phyloP scores from a whole-genome alignment of 2,329 filamentous ascomycete species.

The Domatiomyces catenatus region DNA sequence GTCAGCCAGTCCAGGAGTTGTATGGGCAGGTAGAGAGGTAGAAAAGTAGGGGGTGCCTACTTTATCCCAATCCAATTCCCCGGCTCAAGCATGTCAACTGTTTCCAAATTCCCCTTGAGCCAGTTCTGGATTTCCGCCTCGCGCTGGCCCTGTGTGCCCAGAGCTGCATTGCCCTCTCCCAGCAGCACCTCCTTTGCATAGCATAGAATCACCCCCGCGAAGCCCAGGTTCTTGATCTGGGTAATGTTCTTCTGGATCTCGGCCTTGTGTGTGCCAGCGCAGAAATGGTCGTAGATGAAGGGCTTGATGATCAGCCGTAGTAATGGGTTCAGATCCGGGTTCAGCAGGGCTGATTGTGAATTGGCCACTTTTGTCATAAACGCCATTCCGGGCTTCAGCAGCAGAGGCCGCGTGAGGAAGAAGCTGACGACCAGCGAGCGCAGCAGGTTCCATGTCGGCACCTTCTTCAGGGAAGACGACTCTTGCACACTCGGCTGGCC shows the following conservation, averaged over 20 bases:
- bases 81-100: conserved; percentile 36
- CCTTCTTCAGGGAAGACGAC: conserved; percentile 3
- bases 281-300: conserved; percentile 42
- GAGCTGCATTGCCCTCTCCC: conserved; percentile 19
- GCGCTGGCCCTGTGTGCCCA: conserved; percentile 22
- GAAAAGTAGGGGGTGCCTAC: conserved; percentile 21
- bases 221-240: conserved; percentile 35
- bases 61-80: conserved; percentile 40
- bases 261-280: conserved; percentile 35
- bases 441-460: conserved; percentile 17
- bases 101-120: conserved; percentile 38
- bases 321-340: conserved; percentile 34
- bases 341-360: conserved; percentile 29
- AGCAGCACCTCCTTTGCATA: conserved; percentile 38
- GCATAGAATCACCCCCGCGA: conserved; percentile 37
- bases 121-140: conserved; percentile 28
- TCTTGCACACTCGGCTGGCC: not conserved
- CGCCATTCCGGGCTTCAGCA: conserved; percentile 20
- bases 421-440: conserved; percentile 20
- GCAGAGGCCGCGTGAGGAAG: conserved; percentile 20
- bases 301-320: conserved; percentile 31
- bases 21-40: too few species aligned
- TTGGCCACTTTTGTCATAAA: conserved; percentile 27
- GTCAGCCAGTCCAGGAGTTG: too few species aligned
- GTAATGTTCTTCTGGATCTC: conserved; percentile 34